phyloP scores from a whole-genome alignment of 1,139 yeast genomes.

The Suhomyces anneliseae region DNA sequence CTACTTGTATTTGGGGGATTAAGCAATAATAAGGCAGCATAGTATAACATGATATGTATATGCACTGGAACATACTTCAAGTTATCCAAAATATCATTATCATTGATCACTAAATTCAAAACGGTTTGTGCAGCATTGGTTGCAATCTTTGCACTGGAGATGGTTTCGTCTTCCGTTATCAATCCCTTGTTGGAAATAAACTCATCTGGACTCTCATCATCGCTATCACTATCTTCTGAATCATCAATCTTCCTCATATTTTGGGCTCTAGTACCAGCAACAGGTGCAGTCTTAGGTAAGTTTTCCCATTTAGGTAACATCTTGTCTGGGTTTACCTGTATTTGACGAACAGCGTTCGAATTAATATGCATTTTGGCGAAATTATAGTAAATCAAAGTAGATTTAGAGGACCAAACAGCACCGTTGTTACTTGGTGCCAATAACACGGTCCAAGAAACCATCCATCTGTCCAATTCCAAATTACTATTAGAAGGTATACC shows the following conservation, averaged over 20 bases:
- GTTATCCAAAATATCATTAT: constrained; percentile 57
- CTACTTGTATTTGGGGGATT: constrained; percentile 41
- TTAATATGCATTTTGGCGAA: constrained; percentile 77
- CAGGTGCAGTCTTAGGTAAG: neutral
- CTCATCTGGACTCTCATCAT: constrained; percentile 26
- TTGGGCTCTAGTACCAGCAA: neutral
- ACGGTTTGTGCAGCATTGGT: constrained; percentile 65
- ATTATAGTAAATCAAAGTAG: constrained; percentile 68
- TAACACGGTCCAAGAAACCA: constrained; percentile 77
- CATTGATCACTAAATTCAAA: constrained; percentile 56
- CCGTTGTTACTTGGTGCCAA: constrained; percentile 60
- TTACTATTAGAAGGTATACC: constrained; percentile 71
- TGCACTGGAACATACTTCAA: constrained; percentile 69
- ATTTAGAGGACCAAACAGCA: constrained; percentile 70
- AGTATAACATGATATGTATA: constrained; percentile 68
- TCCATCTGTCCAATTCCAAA: constrained; percentile 71
- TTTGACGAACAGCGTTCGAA: constrained; percentile 51
- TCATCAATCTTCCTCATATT: neutral
- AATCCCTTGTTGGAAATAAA: constrained; percentile 39
- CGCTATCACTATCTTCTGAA: constrained; percentile 26
- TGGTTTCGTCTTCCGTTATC: constrained; percentile 37
- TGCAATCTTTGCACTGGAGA: constrained; percentile 50
- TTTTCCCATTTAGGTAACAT: constrained; percentile 42
- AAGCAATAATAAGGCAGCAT: constrained; percentile 59
- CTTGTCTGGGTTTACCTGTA: constrained; percentile 35